Conservation (phyloP, 495 filamentous ascomycete species). For the Neurospora tetraspora region DNA sequence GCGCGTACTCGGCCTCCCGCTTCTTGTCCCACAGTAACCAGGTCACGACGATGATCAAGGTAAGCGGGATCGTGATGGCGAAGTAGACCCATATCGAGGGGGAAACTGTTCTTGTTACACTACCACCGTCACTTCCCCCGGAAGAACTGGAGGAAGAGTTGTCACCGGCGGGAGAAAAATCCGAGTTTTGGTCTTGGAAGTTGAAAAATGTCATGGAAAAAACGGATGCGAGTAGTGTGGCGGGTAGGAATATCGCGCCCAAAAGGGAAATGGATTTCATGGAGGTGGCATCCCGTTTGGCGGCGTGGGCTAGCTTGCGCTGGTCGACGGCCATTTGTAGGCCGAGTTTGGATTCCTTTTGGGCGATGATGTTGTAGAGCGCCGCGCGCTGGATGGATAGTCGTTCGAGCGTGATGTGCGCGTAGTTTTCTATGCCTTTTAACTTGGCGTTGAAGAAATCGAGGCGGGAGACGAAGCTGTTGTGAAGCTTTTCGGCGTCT, state of each 20-base stretch:
- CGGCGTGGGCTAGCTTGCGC: conserved; percentile 44
- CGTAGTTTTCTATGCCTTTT: conserved; percentile 47
- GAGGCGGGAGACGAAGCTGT: conserved; percentile 34
- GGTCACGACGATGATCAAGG: conserved; percentile 30
- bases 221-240: conserved; percentile 42
- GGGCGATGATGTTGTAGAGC: conserved; percentile 49
- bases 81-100: conserved; percentile 46
- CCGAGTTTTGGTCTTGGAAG: conserved; percentile 21
- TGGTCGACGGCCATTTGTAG: conserved; percentile 49
- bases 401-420: conserved; percentile 42
- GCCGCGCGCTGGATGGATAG: conserved; percentile 44
- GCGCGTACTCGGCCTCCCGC: conserved; percentile 32
- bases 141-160: too few species aligned
- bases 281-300: conserved; percentile 43
- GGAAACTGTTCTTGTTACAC: conserved; percentile 20
- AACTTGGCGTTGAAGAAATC: conserved; percentile 47
- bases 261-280: conserved; percentile 49
- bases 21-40: conserved; percentile 39
- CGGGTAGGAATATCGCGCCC: conserved; percentile 46
- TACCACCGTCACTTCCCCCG: background rate
- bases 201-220: conserved; percentile 51
- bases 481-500: conserved; percentile 28
- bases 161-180: background rate
- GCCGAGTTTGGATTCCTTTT: conserved; percentile 46
- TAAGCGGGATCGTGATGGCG: conserved; percentile 40